Percentiles rank a stretch among this genome's conserved stretches.
Conservation (phyloP, 352 stramenopile genomes). For the Phytophthora macrochlamydospora region DNA sequence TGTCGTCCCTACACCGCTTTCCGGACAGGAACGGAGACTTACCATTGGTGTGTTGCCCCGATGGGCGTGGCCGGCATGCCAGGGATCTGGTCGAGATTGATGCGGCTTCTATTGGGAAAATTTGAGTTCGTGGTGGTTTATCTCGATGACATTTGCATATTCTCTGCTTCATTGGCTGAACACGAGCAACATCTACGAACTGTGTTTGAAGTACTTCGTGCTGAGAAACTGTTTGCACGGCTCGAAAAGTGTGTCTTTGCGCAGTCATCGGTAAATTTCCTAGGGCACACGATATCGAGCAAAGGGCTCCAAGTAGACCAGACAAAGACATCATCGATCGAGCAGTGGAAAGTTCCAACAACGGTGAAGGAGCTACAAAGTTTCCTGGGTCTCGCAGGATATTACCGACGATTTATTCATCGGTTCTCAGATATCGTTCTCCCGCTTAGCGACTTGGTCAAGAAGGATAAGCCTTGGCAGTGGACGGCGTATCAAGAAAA, state of each 20-base stretch:
- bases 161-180: conserved; percentile 16
- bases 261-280: conserved; percentile 18
- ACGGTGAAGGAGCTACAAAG: conserved; percentile 24
- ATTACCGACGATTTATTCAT: conserved; percentile 38
- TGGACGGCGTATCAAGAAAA: conserved; percentile 14
- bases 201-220: conserved; percentile 28
- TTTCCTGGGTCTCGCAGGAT: conserved; percentile 33
- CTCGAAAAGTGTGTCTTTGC: conserved; percentile 31
- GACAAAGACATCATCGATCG: conserved; percentile 31
- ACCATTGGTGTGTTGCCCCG: conserved; percentile 46
- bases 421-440: conserved; percentile 20
- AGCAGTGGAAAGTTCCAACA: conserved; percentile 9
- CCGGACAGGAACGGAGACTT: conserved; percentile 33
- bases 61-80: conserved; percentile 51
- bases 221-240: conserved; percentile 26
- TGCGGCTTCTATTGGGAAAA: conserved; percentile 35
- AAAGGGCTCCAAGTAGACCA: conserved; percentile 20
- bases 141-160: conserved; percentile 41
- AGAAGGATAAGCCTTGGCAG: conserved; percentile 12
- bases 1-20: conserved; percentile 41
- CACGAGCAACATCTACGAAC: conserved; percentile 25
- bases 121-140: conserved; percentile 41
- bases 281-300: conserved; percentile 26
- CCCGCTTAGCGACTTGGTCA: conserved; percentile 25
- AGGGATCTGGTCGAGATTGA: conserved; percentile 40